Evolutionary conservation across 202 grass and related monocot genomes (phyloP).

Genomic region (Miscanthus sacchariflorus): DNA sequence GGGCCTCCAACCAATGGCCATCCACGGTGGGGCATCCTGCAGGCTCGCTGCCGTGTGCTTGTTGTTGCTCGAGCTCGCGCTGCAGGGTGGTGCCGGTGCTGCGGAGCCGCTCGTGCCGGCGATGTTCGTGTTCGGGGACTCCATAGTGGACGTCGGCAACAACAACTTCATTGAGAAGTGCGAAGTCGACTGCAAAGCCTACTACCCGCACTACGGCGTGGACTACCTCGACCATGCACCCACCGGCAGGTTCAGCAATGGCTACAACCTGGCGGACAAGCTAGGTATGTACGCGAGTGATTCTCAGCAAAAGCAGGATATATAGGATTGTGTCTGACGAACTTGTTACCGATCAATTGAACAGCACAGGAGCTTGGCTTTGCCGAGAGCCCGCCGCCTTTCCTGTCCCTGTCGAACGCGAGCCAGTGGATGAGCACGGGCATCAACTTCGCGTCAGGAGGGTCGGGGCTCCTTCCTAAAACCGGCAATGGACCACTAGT

Average conservation of each 20-base stretch:
- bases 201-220: conserved; percentile 65
- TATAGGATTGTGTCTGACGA: not conserved
- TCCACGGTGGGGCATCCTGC: not conserved
- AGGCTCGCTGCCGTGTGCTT: conserved; percentile 26
- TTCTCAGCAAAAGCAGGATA: too few species aligned
- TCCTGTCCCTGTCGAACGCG: conserved; percentile 33
- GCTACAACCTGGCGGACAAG: conserved; percentile 73
- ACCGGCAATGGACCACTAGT: too few species aligned
- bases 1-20: conserved; percentile 16
- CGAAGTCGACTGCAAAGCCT: conserved; percentile 46
- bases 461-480: conserved; percentile 53
- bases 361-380: conserved; percentile 68
- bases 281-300: conserved; percentile 48
- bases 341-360: too few species aligned
- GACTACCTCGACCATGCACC: conserved; percentile 59
- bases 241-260: conserved; percentile 91
- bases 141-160: conserved; percentile 88
- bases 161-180: not conserved
- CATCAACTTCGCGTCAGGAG: conserved; percentile 84
- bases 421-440: not conserved
- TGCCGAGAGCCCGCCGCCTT: conserved; percentile 65
- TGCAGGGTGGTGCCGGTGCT: not conserved
- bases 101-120: conserved; percentile 54
- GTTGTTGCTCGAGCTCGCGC: conserved; percentile 13
- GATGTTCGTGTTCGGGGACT: conserved; percentile 89